Conservation (phyloP, 306 rosid species). For the Castanea sativa region DNA sequence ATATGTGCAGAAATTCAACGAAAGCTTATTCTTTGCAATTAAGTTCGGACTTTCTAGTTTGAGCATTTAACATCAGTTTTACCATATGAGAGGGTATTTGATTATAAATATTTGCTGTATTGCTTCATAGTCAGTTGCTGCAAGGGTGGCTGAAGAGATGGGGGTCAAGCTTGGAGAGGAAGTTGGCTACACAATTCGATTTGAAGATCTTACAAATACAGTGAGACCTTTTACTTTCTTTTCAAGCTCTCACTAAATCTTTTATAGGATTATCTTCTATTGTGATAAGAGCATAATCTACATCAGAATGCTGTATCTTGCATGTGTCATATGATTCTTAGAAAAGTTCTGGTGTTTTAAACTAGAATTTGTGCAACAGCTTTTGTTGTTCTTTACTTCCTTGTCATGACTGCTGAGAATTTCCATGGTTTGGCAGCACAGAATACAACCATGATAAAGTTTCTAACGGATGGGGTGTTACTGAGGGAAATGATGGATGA, state of each 20-base stretch:
- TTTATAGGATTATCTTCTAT: not conserved
- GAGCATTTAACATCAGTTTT: not conserved
- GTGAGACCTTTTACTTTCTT: conserved; percentile 34
- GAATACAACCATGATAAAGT: conserved; percentile 76
- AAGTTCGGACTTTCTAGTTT: not conserved
- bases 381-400: not conserved
- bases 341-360: not conserved
- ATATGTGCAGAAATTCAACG: not conserved
- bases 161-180: conserved; percentile 84
- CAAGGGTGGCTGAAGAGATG: conserved; percentile 94
- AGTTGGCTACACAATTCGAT: conserved; percentile 94
- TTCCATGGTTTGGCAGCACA: conserved; percentile 64
- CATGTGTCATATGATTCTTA: not conserved
- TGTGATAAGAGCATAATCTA: not conserved
- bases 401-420: conserved; percentile 18
- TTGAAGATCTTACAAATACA: conserved; percentile 78
- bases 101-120: not conserved
- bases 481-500: conserved; percentile 98
- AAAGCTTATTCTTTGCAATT: not conserved
- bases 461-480: conserved; percentile 88
- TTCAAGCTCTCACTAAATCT: not conserved
- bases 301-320: not conserved
- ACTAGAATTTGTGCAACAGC: not conserved
- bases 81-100: not conserved
- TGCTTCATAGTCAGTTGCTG: conserved; percentile 66